Percentiles rank a stretch among this genome's conserved stretches.
Evolutionary conservation across 1,284 basidiomycete species (phyloP).

Genomic region (Lentinula novae-zelandiae): DNA sequence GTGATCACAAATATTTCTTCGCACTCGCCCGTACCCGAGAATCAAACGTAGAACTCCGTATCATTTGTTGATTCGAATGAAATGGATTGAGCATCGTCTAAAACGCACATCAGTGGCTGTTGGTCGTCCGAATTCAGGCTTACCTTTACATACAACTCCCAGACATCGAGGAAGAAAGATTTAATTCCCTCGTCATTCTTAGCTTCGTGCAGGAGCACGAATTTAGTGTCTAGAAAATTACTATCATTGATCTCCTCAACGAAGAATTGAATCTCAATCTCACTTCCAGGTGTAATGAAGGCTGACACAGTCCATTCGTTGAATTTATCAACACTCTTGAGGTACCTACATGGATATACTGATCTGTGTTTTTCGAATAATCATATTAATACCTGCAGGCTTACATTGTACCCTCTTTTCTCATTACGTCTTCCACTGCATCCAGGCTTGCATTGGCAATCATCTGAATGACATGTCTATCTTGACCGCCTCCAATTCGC

Average conservation of each 20-base stretch:
- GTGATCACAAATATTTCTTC: conserved; percentile 67
- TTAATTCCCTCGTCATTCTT: conserved; percentile 97
- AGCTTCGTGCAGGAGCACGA: conserved; percentile 86
- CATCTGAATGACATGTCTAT: conserved; percentile 94
- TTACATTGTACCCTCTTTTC: conserved; percentile 82
- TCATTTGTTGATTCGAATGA: conserved; percentile 82
- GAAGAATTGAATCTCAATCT: conserved; percentile 30
- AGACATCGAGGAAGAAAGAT: conserved; percentile 86
- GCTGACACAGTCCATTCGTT: conserved; percentile 97
- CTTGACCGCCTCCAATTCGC: conserved; percentile 69
- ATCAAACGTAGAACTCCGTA: conserved; percentile 81
- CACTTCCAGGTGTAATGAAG: conserved; percentile 91
- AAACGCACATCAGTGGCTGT: conserved; percentile 4
- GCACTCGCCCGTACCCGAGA: conserved; percentile 80
- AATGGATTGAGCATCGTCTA: conserved; percentile 91
- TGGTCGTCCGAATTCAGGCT: background rate
- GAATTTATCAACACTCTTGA: conserved; percentile 91
- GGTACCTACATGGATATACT: conserved; percentile 58
- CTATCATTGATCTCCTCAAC: conserved; percentile 15
- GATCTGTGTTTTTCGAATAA: conserved; percentile 17
- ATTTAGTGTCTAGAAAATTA: conserved; percentile 71
- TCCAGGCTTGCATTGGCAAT: conserved; percentile 93
- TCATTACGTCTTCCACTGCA: conserved; percentile 87
- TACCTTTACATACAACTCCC: conserved; percentile 95
- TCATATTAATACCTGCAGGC: conserved; percentile 24